Percentiles rank a stretch among this genome's conserved stretches.
Evolutionary conservation across 768 basidiomycete species (phyloP).

Genomic region (Xerocomellus intermedius): DNA sequence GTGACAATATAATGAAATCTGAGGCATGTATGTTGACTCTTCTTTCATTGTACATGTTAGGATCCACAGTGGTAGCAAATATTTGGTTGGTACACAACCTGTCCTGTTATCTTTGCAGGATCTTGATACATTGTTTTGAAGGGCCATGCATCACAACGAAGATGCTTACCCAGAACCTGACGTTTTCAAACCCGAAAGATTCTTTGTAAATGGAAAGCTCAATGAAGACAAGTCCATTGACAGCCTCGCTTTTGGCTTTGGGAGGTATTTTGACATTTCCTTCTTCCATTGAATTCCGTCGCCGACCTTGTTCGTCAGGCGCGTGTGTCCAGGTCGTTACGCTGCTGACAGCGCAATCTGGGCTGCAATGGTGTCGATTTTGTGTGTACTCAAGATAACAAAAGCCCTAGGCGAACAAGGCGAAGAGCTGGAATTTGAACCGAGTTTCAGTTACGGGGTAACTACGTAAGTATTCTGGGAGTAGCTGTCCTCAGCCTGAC

Average conservation of each 20-base stretch:
- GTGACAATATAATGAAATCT: background rate
- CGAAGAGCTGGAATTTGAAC: constrained; percentile 20
- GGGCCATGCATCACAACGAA: constrained; percentile 17
- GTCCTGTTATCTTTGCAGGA: background rate
- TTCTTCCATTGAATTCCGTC: background rate
- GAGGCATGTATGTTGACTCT: background rate
- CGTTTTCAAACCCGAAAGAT: constrained; percentile 34
- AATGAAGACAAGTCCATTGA: background rate
- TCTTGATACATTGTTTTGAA: background rate
- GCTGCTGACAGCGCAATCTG: constrained; percentile 33
- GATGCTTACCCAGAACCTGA: constrained; percentile 18
- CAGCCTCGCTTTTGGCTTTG: constrained; percentile 21
- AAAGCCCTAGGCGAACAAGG: constrained; percentile 26
- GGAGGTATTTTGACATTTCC: constrained; percentile 12
- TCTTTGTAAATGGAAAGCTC: constrained; percentile 17
- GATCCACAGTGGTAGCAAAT: constrained; percentile 19
- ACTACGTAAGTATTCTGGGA: constrained; percentile 3
- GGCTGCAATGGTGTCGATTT: constrained; percentile 26
- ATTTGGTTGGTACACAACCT: constrained; percentile 11
- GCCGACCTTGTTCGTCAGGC: constrained; percentile 9
- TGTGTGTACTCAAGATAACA: constrained; percentile 28
- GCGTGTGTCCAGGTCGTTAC: constrained; percentile 33
- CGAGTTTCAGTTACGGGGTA: constrained; percentile 14
- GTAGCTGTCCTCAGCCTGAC: too few relatives aligned
- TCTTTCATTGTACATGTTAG: constrained; percentile 4